Evolutionary conservation across 192 early-diverging fungal species (phyloP).

Genomic region (Podochytrium sp.): DNA sequence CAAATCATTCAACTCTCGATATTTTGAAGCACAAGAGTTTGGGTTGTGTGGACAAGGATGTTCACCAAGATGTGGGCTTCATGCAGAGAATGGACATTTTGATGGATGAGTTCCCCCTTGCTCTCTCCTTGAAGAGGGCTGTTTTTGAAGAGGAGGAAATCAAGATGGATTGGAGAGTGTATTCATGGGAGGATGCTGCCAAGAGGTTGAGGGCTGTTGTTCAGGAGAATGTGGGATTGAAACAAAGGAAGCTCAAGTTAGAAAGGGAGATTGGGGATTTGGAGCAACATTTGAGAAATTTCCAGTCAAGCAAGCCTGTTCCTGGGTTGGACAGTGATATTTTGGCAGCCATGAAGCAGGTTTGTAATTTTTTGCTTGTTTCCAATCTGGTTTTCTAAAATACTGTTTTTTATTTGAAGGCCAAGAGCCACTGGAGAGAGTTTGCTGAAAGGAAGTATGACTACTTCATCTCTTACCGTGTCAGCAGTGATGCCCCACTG

Average conservation of each 20-base stretch:
- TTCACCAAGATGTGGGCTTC: not conserved
- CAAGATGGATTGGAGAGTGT: not conserved
- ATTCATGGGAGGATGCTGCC: not conserved
- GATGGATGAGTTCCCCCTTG: not conserved
- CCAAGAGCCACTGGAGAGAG: not conserved
- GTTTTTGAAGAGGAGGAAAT: not conserved
- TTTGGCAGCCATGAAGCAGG: not conserved
- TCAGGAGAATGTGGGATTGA: not conserved
- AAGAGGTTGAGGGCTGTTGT: not conserved
- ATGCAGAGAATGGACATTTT: not conserved
- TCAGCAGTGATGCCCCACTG: not conserved
- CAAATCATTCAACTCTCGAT: not conserved
- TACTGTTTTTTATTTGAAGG: too few relatives aligned
- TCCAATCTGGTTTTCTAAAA: not conserved
- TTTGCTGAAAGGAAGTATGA: slow-evolving; percentile 3
- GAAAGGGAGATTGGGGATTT: not conserved
- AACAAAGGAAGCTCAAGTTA: not conserved
- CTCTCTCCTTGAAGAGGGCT: not conserved
- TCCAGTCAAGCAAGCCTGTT: not conserved
- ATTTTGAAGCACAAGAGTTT: not conserved
- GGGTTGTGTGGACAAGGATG: not conserved
- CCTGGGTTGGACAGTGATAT: not conserved
- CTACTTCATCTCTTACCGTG: slow-evolving; percentile 24
- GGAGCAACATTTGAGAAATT: not conserved
- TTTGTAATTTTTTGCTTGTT: not conserved